A percentile compares a stretch with the other conserved stretches of the same genome.
These are phyloP conservation scores for Chaetomium sp. DNA, from an alignment of 2,329 filamentous ascomycete genomes.

Conservation along the genomic window DNA sequence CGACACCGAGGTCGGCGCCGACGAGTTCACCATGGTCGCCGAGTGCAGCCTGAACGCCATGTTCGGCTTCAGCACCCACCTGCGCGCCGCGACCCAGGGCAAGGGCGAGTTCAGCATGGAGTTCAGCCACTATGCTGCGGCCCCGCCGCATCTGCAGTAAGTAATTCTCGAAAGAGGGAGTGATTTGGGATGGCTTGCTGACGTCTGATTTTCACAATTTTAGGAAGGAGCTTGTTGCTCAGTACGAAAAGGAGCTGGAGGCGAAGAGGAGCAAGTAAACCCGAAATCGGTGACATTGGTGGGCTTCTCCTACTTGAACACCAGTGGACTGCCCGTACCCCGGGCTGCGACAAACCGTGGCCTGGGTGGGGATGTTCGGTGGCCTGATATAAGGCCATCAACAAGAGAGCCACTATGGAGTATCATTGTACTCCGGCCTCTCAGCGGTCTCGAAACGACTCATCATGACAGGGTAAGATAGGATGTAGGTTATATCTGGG, in stretches of 20 bases:
- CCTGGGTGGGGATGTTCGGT: background rate
- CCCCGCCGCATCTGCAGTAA: slow-evolving; percentile 86
- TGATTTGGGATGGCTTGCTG: slow-evolving; percentile 31
- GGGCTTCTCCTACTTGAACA: background rate
- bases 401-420: background rate
- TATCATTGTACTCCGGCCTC: too few species aligned
- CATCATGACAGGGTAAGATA: background rate
- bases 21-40: slow-evolving; percentile 90
- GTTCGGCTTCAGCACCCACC: slow-evolving; percentile 93
- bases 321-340: background rate
- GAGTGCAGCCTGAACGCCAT: slow-evolving; percentile 95
- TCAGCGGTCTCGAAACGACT: background rate
- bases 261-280: slow-evolving; percentile 57
- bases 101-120: slow-evolving; percentile 99
- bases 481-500: slow-evolving; percentile 9
- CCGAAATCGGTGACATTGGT: background rate
- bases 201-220: slow-evolving; percentile 28
- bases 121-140: slow-evolving; percentile 91
- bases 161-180: slow-evolving; percentile 41
- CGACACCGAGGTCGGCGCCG: slow-evolving; percentile 89
- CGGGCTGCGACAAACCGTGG: background rate
- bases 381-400: background rate
- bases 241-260: slow-evolving; percentile 61
- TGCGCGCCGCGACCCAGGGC: slow-evolving; percentile 91
- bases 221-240: slow-evolving; percentile 61